Base-by-base conservation (phyloP, 805 yeast genomes). In the Ogataea chonburiensis region DNA sequence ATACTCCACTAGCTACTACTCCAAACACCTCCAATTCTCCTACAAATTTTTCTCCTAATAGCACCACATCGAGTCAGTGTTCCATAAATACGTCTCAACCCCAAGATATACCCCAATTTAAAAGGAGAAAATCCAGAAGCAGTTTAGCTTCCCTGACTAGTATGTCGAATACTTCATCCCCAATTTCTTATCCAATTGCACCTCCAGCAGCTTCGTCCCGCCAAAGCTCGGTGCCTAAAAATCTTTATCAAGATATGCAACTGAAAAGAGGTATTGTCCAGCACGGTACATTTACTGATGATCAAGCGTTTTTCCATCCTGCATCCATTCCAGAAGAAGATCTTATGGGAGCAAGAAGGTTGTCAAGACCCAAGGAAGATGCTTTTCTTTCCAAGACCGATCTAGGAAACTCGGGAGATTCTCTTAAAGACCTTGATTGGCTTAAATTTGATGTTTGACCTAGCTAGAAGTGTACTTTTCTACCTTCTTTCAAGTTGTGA, bases 361-460 rank as follows among this genome's bases (percentile, higher is more conserved):
- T 15, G 5, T 16, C 19, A 8, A 26, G 18, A 26, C 8, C 19
- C 7, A 12, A 14, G 25, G 13, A 23, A 10, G 32, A 28, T 13
- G 12, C 32, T 10, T n/a, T 14, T 13, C 3, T 8, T 12, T 18
- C 16, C 5, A 24, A 28, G 12, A 5, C 32, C 10, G 9, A 19
- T n/a, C n/a, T n/a, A n/a, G n/a, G n/a, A n/a, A n/a, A n/a, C n/a
- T n/a, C n/a, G n/a, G 28, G 16, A 17, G 8, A n/a, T 5, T 12
- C 33, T 5, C 23, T 53, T 28, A 51, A 50, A 14, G 63, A 60
- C 36, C 47, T 61, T 12, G 66, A 60, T 19, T 61, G 66, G 66
- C 43, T 61, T 20, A 59, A 55, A 36, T 61, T 61, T 46, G 64
- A 60, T 30, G 53, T 58, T 31, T 60, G 34, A 45, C 12, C 5